A percentile compares a stretch with the other conserved stretches of the same genome.
phyloP scores from a whole-genome alignment of 129 eudicot genomes.

The Arctium lappa region DNA sequence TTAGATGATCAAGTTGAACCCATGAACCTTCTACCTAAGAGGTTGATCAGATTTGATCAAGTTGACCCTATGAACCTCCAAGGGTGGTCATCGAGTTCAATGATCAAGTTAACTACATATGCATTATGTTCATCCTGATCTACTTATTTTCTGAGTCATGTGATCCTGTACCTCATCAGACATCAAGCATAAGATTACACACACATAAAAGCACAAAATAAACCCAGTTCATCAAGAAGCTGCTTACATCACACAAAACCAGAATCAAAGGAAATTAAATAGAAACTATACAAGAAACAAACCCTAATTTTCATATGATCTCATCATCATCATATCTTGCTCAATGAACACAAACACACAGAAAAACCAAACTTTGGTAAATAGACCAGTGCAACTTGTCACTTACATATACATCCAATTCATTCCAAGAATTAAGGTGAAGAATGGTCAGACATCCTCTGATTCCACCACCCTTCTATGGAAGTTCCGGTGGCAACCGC shows the following conservation, averaged over 20 bases:
- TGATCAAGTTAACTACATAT: not conserved
- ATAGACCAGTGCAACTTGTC: not conserved
- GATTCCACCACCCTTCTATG: conserved; percentile 13
- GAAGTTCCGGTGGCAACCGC: conserved; percentile 32
- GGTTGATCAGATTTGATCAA: not conserved
- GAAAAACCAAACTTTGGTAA: not conserved
- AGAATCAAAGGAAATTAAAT: not conserved
- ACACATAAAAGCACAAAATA: not conserved
- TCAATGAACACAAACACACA: conserved; percentile 6
- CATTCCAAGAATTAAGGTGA: not conserved
- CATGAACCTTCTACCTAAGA: not conserved
- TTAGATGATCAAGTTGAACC: not conserved
- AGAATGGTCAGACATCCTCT: not conserved
- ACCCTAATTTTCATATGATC: conserved; percentile 17
- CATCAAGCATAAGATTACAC: not conserved
- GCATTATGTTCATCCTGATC: not conserved
- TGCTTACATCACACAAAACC: conserved; percentile 9
- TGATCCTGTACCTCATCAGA: not conserved
- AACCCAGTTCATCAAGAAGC: conserved; percentile 14
- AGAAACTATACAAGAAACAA: not conserved
- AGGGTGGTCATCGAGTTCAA: not conserved
- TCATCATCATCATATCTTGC: conserved; percentile 16
- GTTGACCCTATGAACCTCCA: not conserved
- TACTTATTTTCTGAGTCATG: not conserved
- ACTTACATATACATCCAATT: conserved; percentile 5